Conservation (phyloP, 148 eudicot species). For the Rhododendron ovatum region DNA sequence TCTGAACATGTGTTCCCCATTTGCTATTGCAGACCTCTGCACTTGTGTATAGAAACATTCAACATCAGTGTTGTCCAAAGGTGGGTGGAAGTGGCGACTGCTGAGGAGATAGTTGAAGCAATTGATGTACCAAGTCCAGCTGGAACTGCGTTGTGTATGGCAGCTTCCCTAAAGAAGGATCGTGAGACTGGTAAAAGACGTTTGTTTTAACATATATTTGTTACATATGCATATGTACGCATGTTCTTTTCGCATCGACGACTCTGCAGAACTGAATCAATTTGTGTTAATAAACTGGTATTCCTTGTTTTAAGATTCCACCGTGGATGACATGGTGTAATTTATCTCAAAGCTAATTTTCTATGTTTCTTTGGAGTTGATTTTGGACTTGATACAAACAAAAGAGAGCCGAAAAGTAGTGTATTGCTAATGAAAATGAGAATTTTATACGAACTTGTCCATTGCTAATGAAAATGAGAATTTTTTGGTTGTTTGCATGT, state of each 20-base stretch:
- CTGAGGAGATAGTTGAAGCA: constrained; percentile 62
- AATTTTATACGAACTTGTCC: neutral
- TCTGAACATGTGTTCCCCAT: constrained; percentile 13
- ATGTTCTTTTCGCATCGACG: neutral
- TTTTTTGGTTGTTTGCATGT: neutral
- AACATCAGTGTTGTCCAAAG: constrained; percentile 71
- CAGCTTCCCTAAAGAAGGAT: constrained; percentile 84
- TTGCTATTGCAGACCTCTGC: constrained; percentile 65
- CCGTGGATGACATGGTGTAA: neutral
- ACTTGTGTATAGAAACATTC: constrained; percentile 70
- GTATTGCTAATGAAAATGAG: neutral
- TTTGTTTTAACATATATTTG: neutral
- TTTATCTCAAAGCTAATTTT: neutral
- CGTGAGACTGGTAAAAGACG: constrained; percentile 57
- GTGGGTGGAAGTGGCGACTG: constrained; percentile 77
- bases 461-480: neutral
- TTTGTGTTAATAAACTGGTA: neutral
- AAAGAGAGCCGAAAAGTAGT: neutral
- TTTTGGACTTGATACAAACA: neutral
- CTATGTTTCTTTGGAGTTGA: neutral
- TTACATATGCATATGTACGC: neutral
- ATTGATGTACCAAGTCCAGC: constrained; percentile 64
- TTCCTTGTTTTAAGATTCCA: neutral
- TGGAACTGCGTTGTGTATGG: constrained; percentile 90
- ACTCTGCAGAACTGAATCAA: neutral